These are phyloP conservation scores for Diaporthe amygdali DNA, from an alignment of 2,329 filamentous ascomycete genomes.

Conservation along the genomic window DNA sequence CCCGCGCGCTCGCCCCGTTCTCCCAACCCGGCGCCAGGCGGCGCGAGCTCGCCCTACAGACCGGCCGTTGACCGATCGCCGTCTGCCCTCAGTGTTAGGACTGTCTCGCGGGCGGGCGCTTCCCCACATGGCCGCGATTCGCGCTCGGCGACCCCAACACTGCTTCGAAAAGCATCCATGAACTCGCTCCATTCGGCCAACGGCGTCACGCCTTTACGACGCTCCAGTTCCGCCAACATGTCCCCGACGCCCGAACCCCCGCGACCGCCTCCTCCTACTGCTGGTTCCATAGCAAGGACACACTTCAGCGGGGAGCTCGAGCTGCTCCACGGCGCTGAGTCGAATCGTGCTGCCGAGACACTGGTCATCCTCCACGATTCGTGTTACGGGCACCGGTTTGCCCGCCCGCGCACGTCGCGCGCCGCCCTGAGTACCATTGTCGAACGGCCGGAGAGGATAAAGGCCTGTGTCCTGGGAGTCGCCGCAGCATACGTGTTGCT, in stretches of 20 bases:
- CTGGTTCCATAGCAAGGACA: conserved; percentile 64
- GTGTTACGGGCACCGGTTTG: conserved; percentile 93
- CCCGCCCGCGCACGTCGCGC: conserved; percentile 79
- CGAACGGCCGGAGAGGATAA: conserved; percentile 89
- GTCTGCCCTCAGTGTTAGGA: conserved; percentile 40
- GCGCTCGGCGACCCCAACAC: conserved; percentile 53
- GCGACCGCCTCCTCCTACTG: conserved; percentile 49
- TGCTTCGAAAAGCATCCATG: conserved; percentile 62
- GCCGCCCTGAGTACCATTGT: conserved; percentile 80
- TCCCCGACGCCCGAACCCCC: conserved; percentile 48
- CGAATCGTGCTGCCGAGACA: conserved; percentile 59
- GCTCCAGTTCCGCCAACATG: conserved; percentile 52
- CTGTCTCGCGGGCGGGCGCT: conserved; percentile 45
- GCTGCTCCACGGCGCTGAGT: conserved; percentile 57
- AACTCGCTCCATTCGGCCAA: conserved; percentile 60
- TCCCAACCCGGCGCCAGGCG: conserved; percentile 1
- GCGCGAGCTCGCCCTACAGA: conserved; percentile 39
- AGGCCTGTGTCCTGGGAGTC: conserved; percentile 81
- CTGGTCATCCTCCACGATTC: conserved; percentile 89
- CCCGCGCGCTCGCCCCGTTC: conserved; percentile 31
- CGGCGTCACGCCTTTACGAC: conserved; percentile 50
- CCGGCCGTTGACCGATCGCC: conserved; percentile 46
- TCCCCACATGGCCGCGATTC: conserved; percentile 44
- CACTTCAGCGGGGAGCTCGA: conserved; percentile 75
- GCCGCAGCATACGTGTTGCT: conserved; percentile 90